phyloP scores from a whole-genome alignment of 768 basidiomycete genomes.

The Termitomyces sp. region DNA sequence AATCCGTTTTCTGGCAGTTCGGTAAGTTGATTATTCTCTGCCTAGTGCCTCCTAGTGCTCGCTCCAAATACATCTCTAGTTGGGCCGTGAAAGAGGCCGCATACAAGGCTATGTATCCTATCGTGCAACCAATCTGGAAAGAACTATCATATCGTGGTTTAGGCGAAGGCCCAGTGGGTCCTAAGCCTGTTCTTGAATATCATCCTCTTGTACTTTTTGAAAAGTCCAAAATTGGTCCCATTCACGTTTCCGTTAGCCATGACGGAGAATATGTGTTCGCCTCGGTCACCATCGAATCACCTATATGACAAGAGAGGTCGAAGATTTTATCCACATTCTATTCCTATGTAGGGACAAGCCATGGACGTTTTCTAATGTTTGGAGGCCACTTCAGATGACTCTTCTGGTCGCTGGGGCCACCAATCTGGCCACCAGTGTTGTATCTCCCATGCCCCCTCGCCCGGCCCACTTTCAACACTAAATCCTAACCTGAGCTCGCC shows the following conservation, averaged over 20 bases:
- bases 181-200: conserved; percentile 43
- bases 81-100: conserved; percentile 86
- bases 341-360: no score
- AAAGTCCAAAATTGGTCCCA: conserved; percentile 23
- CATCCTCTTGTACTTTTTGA: conserved; percentile 26
- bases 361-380: neutral
- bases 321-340: neutral
- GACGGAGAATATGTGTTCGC: conserved; percentile 77
- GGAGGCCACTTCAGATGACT: neutral
- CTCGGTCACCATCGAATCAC: conserved; percentile 58
- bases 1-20: conserved; percentile 63
- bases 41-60: neutral
- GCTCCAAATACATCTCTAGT: conserved; percentile 31
- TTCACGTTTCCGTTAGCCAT: conserved; percentile 78
- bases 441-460: conserved; percentile 38
- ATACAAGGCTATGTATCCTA: conserved; percentile 80
- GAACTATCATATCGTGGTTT: conserved; percentile 52
- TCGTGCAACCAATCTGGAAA: conserved; percentile 65
- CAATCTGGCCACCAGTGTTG: conserved; percentile 67
- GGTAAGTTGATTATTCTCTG: conserved; percentile 41
- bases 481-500: conserved; percentile 44
- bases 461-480: conserved; percentile 25
- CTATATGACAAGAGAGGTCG: neutral
- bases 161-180: conserved; percentile 15
- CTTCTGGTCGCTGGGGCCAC: conserved; percentile 43